These are phyloP conservation scores for Pueraria montana DNA, from an alignment of 306 rosid genomes.

Conservation along the genomic window DNA sequence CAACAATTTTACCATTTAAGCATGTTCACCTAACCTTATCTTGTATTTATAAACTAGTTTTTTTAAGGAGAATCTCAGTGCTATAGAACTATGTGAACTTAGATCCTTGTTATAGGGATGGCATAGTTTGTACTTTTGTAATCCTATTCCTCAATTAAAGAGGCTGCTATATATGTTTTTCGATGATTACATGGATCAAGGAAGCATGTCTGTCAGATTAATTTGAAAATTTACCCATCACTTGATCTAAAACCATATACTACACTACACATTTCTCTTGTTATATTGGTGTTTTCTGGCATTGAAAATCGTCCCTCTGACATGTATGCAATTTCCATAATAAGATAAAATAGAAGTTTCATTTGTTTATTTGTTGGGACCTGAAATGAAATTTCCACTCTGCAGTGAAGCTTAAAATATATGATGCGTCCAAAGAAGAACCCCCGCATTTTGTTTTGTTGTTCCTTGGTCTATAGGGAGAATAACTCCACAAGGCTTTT, in stretches of 20 bases:
- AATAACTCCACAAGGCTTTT: conserved; percentile 17
- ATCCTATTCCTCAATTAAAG: conserved; percentile 58
- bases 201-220: conserved; percentile 82
- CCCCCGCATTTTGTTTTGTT: conserved; percentile 59
- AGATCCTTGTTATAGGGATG: conserved; percentile 54
- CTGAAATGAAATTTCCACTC: conserved; percentile 46
- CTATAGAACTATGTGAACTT: conserved; percentile 51
- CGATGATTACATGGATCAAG: conserved; percentile 55
- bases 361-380: conserved; percentile 70
- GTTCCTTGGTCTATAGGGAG: conserved; percentile 40
- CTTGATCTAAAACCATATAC: conserved; percentile 38
- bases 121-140: conserved; percentile 46
- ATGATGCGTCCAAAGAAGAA: conserved; percentile 63
- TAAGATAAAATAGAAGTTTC: conserved; percentile 90
- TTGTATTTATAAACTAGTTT: conserved; percentile 48
- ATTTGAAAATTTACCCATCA: conserved; percentile 51
- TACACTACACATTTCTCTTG: conserved; percentile 40
- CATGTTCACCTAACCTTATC: conserved; percentile 43
- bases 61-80: conserved; percentile 52
- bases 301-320: conserved; percentile 56
- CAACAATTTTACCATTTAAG: conserved; percentile 42
- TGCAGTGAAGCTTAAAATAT: conserved; percentile 44
- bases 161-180: conserved; percentile 45
- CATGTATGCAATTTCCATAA: conserved; percentile 54
- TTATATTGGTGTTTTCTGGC: conserved; percentile 50